Conservation (phyloP, 495 filamentous ascomycete species). For the Tuber aestivum region DNA sequence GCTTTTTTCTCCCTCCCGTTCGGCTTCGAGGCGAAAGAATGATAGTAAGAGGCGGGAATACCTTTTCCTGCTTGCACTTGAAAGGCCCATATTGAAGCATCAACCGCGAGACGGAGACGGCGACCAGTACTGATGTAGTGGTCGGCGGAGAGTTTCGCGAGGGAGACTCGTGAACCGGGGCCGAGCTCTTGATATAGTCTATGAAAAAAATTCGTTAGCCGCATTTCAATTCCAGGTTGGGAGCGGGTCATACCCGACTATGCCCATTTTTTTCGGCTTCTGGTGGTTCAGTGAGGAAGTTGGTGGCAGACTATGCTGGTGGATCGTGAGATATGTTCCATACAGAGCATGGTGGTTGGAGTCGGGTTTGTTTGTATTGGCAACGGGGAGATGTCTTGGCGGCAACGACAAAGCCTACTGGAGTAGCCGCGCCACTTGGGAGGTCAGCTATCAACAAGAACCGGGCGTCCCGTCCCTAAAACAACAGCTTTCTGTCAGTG, state of each 20-base stretch:
- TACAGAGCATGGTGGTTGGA: not conserved
- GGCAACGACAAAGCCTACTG: constrained; percentile 32
- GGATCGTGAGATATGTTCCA: constrained; percentile 4
- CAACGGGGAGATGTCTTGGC: constrained; percentile 24
- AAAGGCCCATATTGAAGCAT: constrained; percentile 96
- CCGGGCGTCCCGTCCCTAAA: no score
- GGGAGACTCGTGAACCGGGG: constrained; percentile 66
- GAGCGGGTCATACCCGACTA: constrained; percentile 24
- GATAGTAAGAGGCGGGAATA: constrained; percentile 31
- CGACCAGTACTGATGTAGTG: constrained; percentile 63
- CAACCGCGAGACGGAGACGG: constrained; percentile 82
- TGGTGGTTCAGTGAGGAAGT: not conserved
- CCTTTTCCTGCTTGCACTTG: constrained; percentile 78
- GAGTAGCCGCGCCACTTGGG: no score
- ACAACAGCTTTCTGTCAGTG: no score
- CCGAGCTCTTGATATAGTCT: constrained; percentile 90
- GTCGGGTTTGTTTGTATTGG: constrained; percentile 36
- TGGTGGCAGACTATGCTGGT: not conserved
- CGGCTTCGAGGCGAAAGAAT: not conserved
- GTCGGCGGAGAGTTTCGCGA: constrained; percentile 74
- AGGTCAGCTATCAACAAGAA: no score
- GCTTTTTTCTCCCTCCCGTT: constrained; percentile 3
- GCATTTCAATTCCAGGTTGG: not conserved
- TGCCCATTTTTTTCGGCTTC: constrained; percentile 29
- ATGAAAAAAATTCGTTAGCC: constrained; percentile 4